Percentiles rank a stretch among this genome's conserved stretches.
These are phyloP conservation scores for Magnaporthiopsis poae DNA, from an alignment of 2,329 filamentous ascomycete species.

Conservation along the genomic window DNA sequence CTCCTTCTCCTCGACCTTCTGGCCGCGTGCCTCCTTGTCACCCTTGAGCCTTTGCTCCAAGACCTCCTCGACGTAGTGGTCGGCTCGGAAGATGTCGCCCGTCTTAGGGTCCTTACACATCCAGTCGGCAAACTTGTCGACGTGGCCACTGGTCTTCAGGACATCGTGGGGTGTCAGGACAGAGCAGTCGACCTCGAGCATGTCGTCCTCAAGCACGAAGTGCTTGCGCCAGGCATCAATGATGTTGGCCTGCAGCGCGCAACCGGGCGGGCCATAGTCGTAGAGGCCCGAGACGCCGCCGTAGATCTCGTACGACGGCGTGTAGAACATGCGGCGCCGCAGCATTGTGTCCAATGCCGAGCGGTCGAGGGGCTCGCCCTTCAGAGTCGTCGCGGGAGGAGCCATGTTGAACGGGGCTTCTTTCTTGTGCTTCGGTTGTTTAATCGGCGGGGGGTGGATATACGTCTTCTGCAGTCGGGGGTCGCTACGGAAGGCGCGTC, in stretches of 20 bases:
- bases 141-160: conserved; percentile 90
- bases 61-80: conserved; percentile 92
- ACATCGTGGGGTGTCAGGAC: conserved; percentile 89
- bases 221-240: conserved; percentile 86
- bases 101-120: conserved; percentile 99
- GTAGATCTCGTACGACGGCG: conserved; percentile 91
- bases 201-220: conserved; percentile 86
- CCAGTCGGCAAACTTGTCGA: conserved; percentile 96
- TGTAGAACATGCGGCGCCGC: conserved; percentile 84
- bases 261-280: conserved; percentile 86
- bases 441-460: background rate
- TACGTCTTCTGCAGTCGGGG: background rate
- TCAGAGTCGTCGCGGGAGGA: conserved; percentile 60
- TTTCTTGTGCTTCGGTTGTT: conserved; percentile 10
- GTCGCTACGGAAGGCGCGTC: background rate
- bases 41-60: conserved; percentile 79
- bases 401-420: conserved; percentile 31
- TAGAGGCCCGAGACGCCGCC: conserved; percentile 80
- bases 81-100: conserved; percentile 89
- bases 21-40: conserved; percentile 82
- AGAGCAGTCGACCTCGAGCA: conserved; percentile 90
- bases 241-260: conserved; percentile 76
- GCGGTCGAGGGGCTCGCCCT: conserved; percentile 82
- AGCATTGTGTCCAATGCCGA: conserved; percentile 73
- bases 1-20: conserved; percentile 67